A percentile compares a stretch with the other conserved stretches of the same genome.
Evolutionary conservation across 2,329 filamentous ascomycete genomes (phyloP).

Genomic region (Pestalotiopsis sp.): DNA sequence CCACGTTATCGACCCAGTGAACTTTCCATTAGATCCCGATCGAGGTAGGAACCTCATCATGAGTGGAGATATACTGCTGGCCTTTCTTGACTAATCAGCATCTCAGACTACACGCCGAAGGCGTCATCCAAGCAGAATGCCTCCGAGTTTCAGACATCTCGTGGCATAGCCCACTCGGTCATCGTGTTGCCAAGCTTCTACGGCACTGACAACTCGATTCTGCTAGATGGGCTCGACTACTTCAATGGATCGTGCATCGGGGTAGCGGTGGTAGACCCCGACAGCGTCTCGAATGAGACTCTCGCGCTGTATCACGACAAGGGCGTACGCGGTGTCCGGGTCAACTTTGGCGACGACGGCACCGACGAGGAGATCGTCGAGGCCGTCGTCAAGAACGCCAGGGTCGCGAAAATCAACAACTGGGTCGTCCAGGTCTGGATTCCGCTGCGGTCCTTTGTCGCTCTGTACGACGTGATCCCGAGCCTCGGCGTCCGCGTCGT

Average conservation of each 20-base stretch:
- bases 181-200: neutral
- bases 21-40: neutral
- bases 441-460: neutral
- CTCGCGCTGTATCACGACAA: neutral
- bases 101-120: neutral
- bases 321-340: neutral
- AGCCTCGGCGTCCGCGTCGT: neutral
- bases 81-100: neutral
- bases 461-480: neutral
- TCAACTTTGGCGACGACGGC: neutral
- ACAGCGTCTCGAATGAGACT: neutral
- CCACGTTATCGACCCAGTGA: neutral
- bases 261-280: neutral
- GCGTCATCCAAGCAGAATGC: neutral
- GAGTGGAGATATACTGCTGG: neutral
- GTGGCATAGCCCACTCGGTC: constrained; percentile 2
- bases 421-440: neutral
- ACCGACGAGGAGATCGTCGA: neutral
- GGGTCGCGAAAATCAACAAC: neutral
- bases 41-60: neutral
- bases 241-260: neutral
- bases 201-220: neutral
- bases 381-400: neutral
- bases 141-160: neutral
- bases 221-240: neutral